These are phyloP conservation scores for Gaertneriomyces semiglobifer DNA, from an alignment of 192 early-diverging fungal species.

Conservation along the genomic window DNA sequence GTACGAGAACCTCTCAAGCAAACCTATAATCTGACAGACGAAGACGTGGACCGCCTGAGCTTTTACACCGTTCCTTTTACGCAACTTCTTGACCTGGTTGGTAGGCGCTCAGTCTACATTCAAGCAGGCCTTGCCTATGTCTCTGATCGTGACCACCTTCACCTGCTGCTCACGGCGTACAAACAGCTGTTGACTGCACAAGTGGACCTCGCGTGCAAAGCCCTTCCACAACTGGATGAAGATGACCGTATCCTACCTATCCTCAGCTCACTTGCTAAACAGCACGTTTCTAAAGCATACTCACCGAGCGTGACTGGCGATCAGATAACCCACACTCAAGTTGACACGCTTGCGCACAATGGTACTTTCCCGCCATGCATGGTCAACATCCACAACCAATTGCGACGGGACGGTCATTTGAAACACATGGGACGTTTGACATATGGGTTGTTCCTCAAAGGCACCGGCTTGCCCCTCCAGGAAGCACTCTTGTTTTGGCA, in stretches of 20 bases:
- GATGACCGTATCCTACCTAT: slow-evolving; percentile 88
- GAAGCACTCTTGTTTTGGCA: slow-evolving; percentile 93
- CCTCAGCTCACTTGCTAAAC: slow-evolving; percentile 78
- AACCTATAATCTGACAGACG: slow-evolving; percentile 20
- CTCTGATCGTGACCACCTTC: slow-evolving; percentile 64
- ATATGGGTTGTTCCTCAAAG: slow-evolving; percentile 92
- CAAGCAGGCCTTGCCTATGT: slow-evolving; percentile 51
- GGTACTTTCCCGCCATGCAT: slow-evolving; percentile 85
- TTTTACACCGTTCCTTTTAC: slow-evolving; percentile 49
- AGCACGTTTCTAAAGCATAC: slow-evolving; percentile 73
- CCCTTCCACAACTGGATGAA: slow-evolving; percentile 83
- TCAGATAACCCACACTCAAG: slow-evolving; percentile 48
- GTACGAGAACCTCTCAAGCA: slow-evolving; percentile 2
- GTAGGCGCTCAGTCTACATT: slow-evolving; percentile 33
- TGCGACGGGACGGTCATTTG: slow-evolving; percentile 74
- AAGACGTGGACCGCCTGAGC: slow-evolving; percentile 20
- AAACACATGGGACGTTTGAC: slow-evolving; percentile 87
- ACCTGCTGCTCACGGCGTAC: slow-evolving; percentile 76
- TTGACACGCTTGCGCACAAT: slow-evolving; percentile 62
- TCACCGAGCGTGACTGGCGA: slow-evolving; percentile 3
- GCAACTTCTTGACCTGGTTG: slow-evolving; percentile 40
- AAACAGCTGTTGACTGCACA: slow-evolving; percentile 52
- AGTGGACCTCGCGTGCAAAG: slow-evolving; percentile 69
- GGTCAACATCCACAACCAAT: slow-evolving; percentile 70
- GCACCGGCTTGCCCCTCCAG: slow-evolving; percentile 80